Evolutionary conservation across 2,329 filamentous ascomycete genomes (phyloP), one percentile per base, ranked within the genome.

Genomic region (Sclerotinia nivalis): DNA sequence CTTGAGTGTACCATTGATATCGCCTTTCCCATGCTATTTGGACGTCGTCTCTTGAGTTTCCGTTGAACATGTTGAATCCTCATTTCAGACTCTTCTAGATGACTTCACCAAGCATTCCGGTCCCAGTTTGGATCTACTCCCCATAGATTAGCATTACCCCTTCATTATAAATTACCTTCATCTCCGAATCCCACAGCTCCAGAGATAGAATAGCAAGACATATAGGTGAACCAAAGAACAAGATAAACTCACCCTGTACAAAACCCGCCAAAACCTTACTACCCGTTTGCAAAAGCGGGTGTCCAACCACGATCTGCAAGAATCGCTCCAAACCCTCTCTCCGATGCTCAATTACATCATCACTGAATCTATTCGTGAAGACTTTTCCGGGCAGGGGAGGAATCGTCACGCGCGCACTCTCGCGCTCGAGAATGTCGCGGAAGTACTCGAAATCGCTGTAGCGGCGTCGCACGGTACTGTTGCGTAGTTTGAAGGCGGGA

Each of bases 401-500:
- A 78, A 99, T 99, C 31, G 93, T 97, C 70, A 99, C 96, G 74
- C 95, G 88, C 70, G 94, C 94, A 76, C 89, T 92, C 83, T 99
- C 96, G 76, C 96, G 90, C 87, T 99, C 96, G 71, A 99, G 88
- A 73, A 98, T 97, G 81, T 99, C 96, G 79, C 96, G 92, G 82
- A 99, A 99, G 83, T 97, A 95, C 83, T 99, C 96, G 80, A 99
- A 99, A 82, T 99, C 96, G 70, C 91, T 96, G 85, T 99, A 99
- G 66, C 96, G 93, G 73, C 96, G 90, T 75, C 94, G 93, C 72
- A 99, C 96, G 75, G 89, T 88, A 74, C 90, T 93, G 80, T 92
- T 88, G 75, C 94, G 93, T 76, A 97, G 89, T 84, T 98, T 98
- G 87, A 99, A 99, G 76, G 96, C 94, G 70, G 96, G 96, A 79